phyloP scores from a whole-genome alignment of 768 basidiomycete species.

The Basidioascus undulatus region DNA sequence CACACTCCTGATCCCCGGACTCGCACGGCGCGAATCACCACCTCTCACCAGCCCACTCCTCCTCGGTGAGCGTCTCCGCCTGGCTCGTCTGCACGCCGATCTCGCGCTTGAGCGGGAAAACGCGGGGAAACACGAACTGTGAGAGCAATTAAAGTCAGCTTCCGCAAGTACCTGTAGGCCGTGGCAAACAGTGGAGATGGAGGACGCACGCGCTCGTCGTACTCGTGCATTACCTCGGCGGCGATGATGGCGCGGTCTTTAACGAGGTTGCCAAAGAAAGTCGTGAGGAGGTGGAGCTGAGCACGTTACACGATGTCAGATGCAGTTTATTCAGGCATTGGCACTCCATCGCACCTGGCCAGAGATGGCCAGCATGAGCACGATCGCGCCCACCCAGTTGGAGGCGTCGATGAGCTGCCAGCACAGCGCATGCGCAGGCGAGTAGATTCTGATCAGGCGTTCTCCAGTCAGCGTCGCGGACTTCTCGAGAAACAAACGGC shows the following conservation, averaged over 20 bases:
- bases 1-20: too few relatives aligned
- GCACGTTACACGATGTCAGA: neutral
- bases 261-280: constrained; percentile 36
- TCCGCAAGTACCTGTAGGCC: too few relatives aligned
- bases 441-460: constrained; percentile 31
- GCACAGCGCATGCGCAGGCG: constrained; percentile 45
- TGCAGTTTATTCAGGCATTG: neutral
- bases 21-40: too few relatives aligned
- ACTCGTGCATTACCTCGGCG: constrained; percentile 61
- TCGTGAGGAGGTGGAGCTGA: constrained; percentile 29
- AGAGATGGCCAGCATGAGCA: constrained; percentile 43
- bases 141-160: too few relatives aligned
- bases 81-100: too few relatives aligned
- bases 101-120: too few relatives aligned
- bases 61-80: too few relatives aligned
- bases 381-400: constrained; percentile 49
- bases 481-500: neutral
- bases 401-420: constrained; percentile 46
- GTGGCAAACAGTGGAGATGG: neutral
- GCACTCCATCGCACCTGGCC: constrained; percentile 31
- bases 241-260: constrained; percentile 54
- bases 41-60: too few relatives aligned
- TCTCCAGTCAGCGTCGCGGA: neutral
- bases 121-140: too few relatives aligned
- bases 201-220: constrained; percentile 43